Conservation (phyloP, 805 yeast genomes). For the Candida ponderosae region DNA sequence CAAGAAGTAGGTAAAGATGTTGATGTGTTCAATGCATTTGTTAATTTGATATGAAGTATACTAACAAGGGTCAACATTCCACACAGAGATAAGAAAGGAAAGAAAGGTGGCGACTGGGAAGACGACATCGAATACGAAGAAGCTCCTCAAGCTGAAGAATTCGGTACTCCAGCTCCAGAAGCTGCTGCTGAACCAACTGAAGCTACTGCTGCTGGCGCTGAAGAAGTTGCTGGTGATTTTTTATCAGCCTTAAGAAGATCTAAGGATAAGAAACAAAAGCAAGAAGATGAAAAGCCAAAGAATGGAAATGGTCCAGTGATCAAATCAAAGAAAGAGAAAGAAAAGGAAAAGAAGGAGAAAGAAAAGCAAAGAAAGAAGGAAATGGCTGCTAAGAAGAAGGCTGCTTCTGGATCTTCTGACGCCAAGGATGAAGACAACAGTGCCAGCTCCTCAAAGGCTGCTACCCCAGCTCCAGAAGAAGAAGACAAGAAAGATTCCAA, state of each 20-base stretch:
- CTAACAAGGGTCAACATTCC: conserved; percentile 24
- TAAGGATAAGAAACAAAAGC: conserved; percentile 67
- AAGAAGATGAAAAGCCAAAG: conserved; percentile 42
- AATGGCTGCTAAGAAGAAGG: conserved; percentile 79
- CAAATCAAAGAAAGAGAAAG: conserved; percentile 89
- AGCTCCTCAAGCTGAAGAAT: conserved; percentile 44
- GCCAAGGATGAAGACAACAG: conserved; percentile 36
- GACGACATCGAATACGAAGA: conserved; percentile 58
- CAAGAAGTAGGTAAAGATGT: too few relatives aligned
- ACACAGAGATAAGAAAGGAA: conserved; percentile 52
- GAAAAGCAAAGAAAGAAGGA: conserved; percentile 90
- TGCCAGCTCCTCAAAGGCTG: conserved; percentile 26
- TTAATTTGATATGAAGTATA: too few relatives aligned
- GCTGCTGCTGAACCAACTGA: conserved; percentile 18
- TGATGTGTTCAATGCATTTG: not conserved
- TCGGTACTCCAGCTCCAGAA: conserved; percentile 30
- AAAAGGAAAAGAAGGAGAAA: conserved; percentile 89
- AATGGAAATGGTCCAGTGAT: conserved; percentile 56
- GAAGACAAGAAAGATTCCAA: too few relatives aligned
- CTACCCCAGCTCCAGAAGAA: conserved; percentile 27
- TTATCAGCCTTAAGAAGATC: conserved; percentile 77
- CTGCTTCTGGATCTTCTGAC: conserved; percentile 50
- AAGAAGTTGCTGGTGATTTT: conserved; percentile 50
- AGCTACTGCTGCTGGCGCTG: conserved; percentile 32
- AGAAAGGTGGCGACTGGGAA: conserved; percentile 75